phyloP scores from a whole-genome alignment of 192 early-diverging fungal genomes.

The Chytriomyces sp. region DNA sequence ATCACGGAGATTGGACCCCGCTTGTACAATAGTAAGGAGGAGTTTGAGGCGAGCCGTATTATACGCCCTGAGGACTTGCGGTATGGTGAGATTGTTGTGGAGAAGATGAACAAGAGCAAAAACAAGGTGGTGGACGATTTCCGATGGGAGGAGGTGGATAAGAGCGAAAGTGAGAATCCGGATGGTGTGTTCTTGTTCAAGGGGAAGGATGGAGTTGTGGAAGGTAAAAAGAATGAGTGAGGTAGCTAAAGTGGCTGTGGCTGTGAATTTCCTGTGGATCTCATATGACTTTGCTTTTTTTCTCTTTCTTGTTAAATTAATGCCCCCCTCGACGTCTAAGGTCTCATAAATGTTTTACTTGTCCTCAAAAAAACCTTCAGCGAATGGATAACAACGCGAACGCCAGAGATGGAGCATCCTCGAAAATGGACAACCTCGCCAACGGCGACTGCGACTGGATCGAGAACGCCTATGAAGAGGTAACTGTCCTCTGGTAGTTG shows the following conservation, averaged over 20 bases:
- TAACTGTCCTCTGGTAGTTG: no score
- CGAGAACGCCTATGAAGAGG: no score
- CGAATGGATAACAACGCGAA: no score
- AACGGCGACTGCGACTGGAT: no score
- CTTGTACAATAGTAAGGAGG: conserved; percentile 37
- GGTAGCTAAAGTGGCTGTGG: background rate
- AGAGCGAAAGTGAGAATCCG: background rate
- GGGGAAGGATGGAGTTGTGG: background rate
- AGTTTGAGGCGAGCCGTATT: conserved; percentile 45
- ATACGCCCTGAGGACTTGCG: conserved; percentile 14
- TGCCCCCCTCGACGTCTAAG: no score
- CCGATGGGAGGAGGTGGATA: background rate
- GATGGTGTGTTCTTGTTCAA: background rate
- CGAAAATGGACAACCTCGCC: no score
- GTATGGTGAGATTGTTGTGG: conserved; percentile 18
- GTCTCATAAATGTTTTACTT: no score
- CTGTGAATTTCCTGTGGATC: no score
- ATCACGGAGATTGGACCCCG: conserved; percentile 83
- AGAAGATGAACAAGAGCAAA: conserved; percentile 25
- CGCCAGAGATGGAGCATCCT: no score
- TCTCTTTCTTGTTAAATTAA: no score
- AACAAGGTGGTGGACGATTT: background rate
- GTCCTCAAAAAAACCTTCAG: no score
- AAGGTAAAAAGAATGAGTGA: background rate
- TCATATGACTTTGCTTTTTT: no score